Evolutionary conservation across 176 grass and related monocot genomes (phyloP).

Genomic region (Avena insularis): DNA sequence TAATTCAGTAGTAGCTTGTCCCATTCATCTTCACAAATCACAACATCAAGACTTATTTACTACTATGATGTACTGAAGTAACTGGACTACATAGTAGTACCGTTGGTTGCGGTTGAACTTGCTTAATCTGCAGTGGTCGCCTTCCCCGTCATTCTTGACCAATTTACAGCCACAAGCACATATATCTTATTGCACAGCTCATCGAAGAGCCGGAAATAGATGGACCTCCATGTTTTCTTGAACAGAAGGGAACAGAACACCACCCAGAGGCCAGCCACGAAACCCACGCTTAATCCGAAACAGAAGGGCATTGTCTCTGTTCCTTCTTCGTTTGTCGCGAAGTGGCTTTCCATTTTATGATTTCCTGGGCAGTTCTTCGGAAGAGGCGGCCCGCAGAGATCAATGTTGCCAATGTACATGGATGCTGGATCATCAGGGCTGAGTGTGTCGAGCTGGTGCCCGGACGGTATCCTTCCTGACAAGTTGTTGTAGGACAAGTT

Average conservation of each 20-base stretch:
- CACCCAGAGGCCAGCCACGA: constrained; percentile 13
- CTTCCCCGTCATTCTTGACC: neutral
- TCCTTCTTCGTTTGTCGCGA: neutral
- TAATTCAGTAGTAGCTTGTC: too few species aligned
- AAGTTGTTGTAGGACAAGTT: constrained; percentile 41
- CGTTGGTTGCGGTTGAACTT: neutral
- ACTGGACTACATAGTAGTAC: too few species aligned
- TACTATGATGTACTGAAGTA: too few species aligned
- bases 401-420: constrained; percentile 34
- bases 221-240: constrained; percentile 12
- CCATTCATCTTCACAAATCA: too few species aligned
- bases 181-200: neutral
- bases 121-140: neutral
- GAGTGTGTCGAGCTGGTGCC: constrained; percentile 26
- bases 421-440: neutral
- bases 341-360: neutral
- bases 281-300: neutral
- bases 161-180: neutral
- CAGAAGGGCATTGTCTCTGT: neutral
- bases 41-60: too few species aligned
- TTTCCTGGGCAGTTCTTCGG: neutral
- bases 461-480: constrained; percentile 42
- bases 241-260: constrained; percentile 16
- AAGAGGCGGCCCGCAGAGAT: constrained; percentile 36
- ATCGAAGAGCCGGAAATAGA: constrained; percentile 17